Base-by-base conservation (phyloP, 345 rosid genomes). In the Capsella bursapastoris region DNA sequence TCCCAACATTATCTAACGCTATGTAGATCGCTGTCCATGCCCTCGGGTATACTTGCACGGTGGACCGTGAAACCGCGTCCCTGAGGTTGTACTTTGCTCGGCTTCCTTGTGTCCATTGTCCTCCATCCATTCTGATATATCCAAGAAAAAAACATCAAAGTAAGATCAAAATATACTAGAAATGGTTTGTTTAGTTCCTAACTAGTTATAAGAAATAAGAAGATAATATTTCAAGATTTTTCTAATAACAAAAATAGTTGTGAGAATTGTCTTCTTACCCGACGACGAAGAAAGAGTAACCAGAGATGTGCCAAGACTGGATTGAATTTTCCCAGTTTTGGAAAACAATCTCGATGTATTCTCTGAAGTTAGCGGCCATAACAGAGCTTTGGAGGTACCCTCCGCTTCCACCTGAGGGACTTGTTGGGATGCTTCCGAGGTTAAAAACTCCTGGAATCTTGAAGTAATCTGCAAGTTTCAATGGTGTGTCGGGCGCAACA, bases 381-480 rank as follows among this genome's bases (percentile, higher is more conserved):
- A 92, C 99, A 8, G 99, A 80, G 18, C 87, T 86, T 80, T 84
- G 86, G 25, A 86, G 87, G 84, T 88, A 94, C 18, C 84, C 84
- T 68, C 78, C 82, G 40, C 78, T 80, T 63, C 95, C 89, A 52
- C 80, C 85, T 44, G 78, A 69, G 69, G 96, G 96, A 44, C 78
- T 85, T 11, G 84, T 76, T 0, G 98, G 85, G 47, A 91, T 82
- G 83, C 92, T 87, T 55, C 91, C 89, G 3, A 82, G 88, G 57
- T 79, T 83, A 86, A 90, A 94, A 53, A 94, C 99, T 70, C 97
- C 97, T 1, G 82, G 84, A 47, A 94, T 91, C 28, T 87, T 83
- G 88, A 90, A 94, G 88, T 83, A 82, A 77, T 94, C 97, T 0
- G 99, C 99, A 0, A 94, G 86, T 82, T 94, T 94, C 72, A 94